Conservation (phyloP, 352 stramenopile genomes). For the Pythium apleroticum region DNA sequence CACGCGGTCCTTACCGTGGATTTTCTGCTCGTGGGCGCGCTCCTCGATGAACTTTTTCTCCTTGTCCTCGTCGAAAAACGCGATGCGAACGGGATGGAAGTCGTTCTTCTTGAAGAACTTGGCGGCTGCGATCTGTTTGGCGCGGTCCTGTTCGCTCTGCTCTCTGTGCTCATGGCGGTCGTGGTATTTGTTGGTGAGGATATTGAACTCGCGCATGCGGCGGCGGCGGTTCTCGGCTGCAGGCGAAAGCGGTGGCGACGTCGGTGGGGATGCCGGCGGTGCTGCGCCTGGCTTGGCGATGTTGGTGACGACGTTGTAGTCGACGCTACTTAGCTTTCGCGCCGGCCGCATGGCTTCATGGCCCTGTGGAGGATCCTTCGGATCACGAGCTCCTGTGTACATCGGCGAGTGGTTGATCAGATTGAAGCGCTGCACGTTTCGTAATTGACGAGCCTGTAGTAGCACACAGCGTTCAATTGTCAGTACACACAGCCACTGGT, state of each 20-base stretch:
- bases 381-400: constrained; percentile 47
- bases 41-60: constrained; percentile 47
- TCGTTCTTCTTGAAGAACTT: constrained; percentile 70
- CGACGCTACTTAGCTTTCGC: constrained; percentile 31
- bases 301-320: constrained; percentile 77
- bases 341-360: constrained; percentile 27
- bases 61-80: constrained; percentile 55
- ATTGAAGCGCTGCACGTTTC: constrained; percentile 61
- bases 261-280: neutral
- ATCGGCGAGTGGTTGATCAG: constrained; percentile 64
- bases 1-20: constrained; percentile 54
- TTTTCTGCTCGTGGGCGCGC: constrained; percentile 40
- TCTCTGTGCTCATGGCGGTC: constrained; percentile 47
- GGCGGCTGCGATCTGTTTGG: constrained; percentile 50
- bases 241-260: constrained; percentile 10
- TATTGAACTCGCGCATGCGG: constrained; percentile 59
- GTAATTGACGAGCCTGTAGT: constrained; percentile 56
- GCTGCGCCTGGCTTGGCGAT: constrained; percentile 12
- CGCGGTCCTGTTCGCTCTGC: constrained; percentile 32
- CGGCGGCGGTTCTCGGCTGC: constrained; percentile 32
- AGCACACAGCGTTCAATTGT: neutral
- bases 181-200: constrained; percentile 78
- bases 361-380: constrained; percentile 31
- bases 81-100: constrained; percentile 65
- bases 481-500: neutral